These are phyloP conservation scores for Coniferiporia sulphurascens DNA, from an alignment of 1,284 basidiomycete genomes.

Conservation along the genomic window DNA sequence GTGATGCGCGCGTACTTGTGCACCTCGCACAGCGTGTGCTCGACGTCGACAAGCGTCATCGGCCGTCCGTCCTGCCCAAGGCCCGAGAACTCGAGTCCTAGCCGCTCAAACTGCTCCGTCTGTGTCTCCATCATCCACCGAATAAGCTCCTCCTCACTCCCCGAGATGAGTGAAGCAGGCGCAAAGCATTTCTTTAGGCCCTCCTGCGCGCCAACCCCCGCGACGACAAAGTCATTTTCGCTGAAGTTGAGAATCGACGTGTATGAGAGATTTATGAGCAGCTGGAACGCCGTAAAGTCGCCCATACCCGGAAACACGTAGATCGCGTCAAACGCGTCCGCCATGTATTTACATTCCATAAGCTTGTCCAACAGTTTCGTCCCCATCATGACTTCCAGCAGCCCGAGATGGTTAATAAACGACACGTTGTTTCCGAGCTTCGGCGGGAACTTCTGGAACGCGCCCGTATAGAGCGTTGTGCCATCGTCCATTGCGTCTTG, in stretches of 20 bases:
- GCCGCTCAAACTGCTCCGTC: slow-evolving; percentile 42
- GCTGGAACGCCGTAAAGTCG: slow-evolving; percentile 55
- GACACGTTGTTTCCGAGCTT: slow-evolving; percentile 38
- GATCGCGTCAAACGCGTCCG: slow-evolving; percentile 51
- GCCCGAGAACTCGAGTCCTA: slow-evolving; percentile 45
- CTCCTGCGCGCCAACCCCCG: slow-evolving; percentile 51
- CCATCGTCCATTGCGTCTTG: slow-evolving; percentile 32
- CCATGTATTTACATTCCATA: slow-evolving; percentile 39
- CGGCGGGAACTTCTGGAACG: slow-evolving; percentile 61
- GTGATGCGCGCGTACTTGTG: slow-evolving; percentile 58
- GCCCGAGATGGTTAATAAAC: slow-evolving; percentile 49
- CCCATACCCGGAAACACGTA: slow-evolving; percentile 55
- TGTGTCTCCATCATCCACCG: slow-evolving; percentile 54
- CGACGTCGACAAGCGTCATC: slow-evolving; percentile 56
- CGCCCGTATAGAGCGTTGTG: slow-evolving; percentile 50
- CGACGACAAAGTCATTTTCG: slow-evolving; percentile 54
- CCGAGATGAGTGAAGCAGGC: slow-evolving; percentile 22
- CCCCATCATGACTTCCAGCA: slow-evolving; percentile 52
- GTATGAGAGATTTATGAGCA: slow-evolving; percentile 53
- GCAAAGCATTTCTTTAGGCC: slow-evolving; percentile 41
- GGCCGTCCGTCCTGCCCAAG: slow-evolving; percentile 33
- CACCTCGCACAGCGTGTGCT: slow-evolving; percentile 63
- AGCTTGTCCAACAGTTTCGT: slow-evolving; percentile 41
- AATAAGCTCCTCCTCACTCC: slow-evolving; percentile 46
- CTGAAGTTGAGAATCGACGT: slow-evolving; percentile 51